A percentile compares a stretch with the other conserved stretches of the same genome.
phyloP scores from a whole-genome alignment of 1,284 basidiomycete species.

The Rhodofomes roseus region DNA sequence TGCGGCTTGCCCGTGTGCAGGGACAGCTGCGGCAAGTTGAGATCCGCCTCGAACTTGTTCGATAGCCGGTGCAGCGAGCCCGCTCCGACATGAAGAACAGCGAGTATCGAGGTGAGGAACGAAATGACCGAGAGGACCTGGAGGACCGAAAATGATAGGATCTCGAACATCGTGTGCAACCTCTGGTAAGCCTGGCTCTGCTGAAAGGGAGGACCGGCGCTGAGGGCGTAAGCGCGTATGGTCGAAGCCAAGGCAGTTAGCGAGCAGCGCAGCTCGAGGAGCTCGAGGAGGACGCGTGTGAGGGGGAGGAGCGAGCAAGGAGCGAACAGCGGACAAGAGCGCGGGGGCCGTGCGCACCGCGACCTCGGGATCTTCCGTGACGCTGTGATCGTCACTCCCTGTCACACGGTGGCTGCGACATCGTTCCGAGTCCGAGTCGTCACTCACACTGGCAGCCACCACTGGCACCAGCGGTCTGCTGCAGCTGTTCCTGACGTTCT shows the following conservation, averaged over 20 bases:
- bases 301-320: background rate
- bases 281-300: conserved; percentile 2
- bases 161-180: conserved; percentile 20
- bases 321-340: background rate
- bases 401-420: background rate
- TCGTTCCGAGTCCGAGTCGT: no score
- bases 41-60: conserved; percentile 20
- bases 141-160: conserved; percentile 30
- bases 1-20: conserved; percentile 19
- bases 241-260: conserved; percentile 1
- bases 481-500: no score
- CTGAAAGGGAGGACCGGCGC: conserved; percentile 1
- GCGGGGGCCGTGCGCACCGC: background rate
- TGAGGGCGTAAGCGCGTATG: conserved; percentile 1
- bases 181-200: conserved; percentile 7
- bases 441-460: no score
- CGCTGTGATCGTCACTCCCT: conserved; percentile 1
- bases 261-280: conserved; percentile 1
- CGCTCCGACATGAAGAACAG: conserved; percentile 29
- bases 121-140: conserved; percentile 32
- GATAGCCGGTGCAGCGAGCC: conserved; percentile 27
- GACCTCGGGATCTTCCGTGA: background rate
- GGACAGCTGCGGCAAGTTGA: conserved; percentile 19
- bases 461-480: no score
- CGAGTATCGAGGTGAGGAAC: conserved; percentile 28